Evolutionary conservation across 257 asterid species (phyloP).

Genomic region (Nicotiana attenuata): DNA sequence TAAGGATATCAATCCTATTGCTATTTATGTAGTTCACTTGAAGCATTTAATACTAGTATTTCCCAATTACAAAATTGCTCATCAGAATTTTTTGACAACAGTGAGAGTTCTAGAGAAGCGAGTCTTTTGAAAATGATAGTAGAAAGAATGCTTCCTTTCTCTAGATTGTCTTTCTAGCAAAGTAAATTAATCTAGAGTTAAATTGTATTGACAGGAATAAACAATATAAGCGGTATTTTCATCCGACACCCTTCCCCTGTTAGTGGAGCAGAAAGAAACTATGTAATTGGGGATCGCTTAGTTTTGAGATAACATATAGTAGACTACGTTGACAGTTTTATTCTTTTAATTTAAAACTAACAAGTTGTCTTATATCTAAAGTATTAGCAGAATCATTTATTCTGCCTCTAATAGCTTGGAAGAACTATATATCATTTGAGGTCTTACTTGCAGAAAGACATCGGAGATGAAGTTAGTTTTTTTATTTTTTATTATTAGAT

Average conservation of each 20-base stretch:
- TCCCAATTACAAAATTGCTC: background rate
- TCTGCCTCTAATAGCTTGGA: background rate
- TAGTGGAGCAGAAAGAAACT: background rate
- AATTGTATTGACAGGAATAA: background rate
- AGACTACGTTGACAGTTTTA: background rate
- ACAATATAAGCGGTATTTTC: background rate
- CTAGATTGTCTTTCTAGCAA: background rate
- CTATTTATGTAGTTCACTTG: background rate
- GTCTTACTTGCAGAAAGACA: background rate
- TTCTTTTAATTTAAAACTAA: background rate
- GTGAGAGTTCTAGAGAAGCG: background rate
- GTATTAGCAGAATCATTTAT: background rate
- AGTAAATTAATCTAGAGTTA: background rate
- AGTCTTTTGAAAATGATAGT: background rate
- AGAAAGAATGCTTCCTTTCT: background rate
- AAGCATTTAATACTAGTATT: constrained; percentile 2
- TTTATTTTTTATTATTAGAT: background rate
- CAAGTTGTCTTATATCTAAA: background rate
- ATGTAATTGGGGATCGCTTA: background rate
- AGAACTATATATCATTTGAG: background rate
- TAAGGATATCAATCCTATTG: background rate
- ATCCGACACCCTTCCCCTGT: background rate
- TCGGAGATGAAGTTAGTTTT: background rate
- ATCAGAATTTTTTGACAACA: background rate
- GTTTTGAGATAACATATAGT: background rate